A percentile compares a stretch with the other conserved stretches of the same genome.
Evolutionary conservation across 2,329 filamentous ascomycete species (phyloP).

Genomic region (Trichoderma citrinoviride): DNA sequence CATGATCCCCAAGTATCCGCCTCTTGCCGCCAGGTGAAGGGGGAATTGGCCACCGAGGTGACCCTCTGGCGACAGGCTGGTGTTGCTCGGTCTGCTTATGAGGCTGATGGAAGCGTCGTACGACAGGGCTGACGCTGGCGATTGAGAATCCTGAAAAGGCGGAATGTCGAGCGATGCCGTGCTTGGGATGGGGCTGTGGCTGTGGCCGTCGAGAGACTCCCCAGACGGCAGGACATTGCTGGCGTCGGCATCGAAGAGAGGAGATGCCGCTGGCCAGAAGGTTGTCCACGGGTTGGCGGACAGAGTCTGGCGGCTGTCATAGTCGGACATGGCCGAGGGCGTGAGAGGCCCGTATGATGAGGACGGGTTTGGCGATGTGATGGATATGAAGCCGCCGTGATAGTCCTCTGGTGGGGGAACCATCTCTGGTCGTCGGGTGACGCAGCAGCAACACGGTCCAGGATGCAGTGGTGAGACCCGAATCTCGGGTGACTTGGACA

Average conservation of each 20-base stretch:
- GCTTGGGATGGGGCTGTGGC: constrained; percentile 10
- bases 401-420: not conserved
- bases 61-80: not conserved
- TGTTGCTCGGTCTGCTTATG: not conserved
- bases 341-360: constrained; percentile 14
- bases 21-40: constrained; percentile 13
- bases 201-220: not conserved
- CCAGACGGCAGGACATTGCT: not conserved
- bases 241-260: constrained; percentile 5
- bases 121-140: constrained; percentile 1
- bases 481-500: constrained; percentile 2
- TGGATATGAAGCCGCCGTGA: not conserved
- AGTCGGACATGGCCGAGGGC: constrained; percentile 5
- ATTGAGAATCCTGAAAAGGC: constrained; percentile 14
- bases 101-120: constrained; percentile 5
- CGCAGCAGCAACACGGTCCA: constrained; percentile 11
- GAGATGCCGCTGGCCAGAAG: constrained; percentile 6
- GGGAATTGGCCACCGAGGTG: constrained; percentile 11
- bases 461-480: not conserved
- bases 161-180: not conserved
- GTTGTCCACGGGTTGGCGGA: constrained; percentile 8
- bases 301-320: not conserved
- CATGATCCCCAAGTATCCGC: constrained; percentile 12
- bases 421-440: not conserved
- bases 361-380: constrained; percentile 11